phyloP scores from a whole-genome alignment of 2,329 filamentous ascomycete genomes.

The Neofusicoccum umdonicola region DNA sequence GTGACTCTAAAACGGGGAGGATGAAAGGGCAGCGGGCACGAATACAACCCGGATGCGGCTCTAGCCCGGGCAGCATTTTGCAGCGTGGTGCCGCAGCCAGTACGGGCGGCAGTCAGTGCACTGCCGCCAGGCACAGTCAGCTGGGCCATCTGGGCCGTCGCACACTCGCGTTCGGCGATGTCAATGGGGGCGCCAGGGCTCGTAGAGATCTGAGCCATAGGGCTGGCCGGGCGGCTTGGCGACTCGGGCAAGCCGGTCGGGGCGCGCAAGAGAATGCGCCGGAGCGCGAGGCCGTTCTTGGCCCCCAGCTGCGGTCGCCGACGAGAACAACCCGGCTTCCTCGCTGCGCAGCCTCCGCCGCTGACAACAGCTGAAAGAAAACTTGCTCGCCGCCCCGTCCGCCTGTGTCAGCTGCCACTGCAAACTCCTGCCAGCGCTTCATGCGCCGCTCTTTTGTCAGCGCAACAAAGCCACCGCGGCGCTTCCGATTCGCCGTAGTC shows the following conservation, averaged over 20 bases:
- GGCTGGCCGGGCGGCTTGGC: neutral
- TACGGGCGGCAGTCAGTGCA: neutral
- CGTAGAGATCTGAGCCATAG: conserved; percentile 4
- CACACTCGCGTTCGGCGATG: neutral
- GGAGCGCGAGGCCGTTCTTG: neutral
- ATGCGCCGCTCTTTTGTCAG: neutral
- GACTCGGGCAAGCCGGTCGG: neutral
- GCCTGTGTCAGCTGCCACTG: conserved; percentile 8
- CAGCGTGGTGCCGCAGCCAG: neutral
- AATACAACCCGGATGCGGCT: conserved; percentile 7
- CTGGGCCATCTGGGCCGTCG: neutral
- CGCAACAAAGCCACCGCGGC: neutral
- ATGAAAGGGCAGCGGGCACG: neutral
- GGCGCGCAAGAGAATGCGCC: conserved; percentile 1
- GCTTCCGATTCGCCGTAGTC: neutral
- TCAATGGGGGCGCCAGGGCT: neutral
- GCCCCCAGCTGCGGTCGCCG: neutral
- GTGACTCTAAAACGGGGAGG: neutral
- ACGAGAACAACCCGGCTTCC: conserved; percentile 9
- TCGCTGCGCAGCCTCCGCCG: neutral
- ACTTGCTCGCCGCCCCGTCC: neutral
- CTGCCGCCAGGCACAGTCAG: neutral
- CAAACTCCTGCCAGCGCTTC: neutral
- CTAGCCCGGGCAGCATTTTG: neutral
- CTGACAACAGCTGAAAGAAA: conserved; percentile 7